A percentile compares a stretch with the other conserved stretches of the same genome.
Evolutionary conservation across 1,284 basidiomycete genomes (phyloP).

Genomic region (Bjerkandera adusta): DNA sequence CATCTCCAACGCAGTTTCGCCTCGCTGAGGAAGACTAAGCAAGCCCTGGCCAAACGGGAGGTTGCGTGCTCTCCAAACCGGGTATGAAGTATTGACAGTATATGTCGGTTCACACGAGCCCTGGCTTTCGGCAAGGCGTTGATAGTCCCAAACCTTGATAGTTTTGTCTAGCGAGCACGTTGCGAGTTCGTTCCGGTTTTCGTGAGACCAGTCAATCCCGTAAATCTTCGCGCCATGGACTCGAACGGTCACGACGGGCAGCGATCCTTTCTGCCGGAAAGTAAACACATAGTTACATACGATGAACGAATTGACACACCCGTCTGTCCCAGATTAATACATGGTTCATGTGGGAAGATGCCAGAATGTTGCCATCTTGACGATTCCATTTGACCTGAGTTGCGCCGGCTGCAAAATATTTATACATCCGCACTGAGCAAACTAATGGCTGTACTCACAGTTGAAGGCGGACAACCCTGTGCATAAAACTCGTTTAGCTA

Average conservation of each 20-base stretch:
- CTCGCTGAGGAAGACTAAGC: constrained; percentile 87
- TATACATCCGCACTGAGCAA: background rate
- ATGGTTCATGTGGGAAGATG: constrained; percentile 83
- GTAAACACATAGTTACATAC: constrained; percentile 10
- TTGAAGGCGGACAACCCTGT: constrained; percentile 74
- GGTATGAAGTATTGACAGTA: constrained; percentile 77
- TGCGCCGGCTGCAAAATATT: constrained; percentile 56
- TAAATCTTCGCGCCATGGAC: constrained; percentile 91
- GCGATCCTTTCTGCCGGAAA: constrained; percentile 76
- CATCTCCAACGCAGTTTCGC: constrained; percentile 85
- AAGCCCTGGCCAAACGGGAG: constrained; percentile 92
- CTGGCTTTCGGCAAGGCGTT: constrained; percentile 23
- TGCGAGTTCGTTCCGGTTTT: constrained; percentile 71
- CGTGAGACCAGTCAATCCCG: constrained; percentile 92
- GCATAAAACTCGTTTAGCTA: background rate
- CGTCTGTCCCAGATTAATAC: constrained; percentile 88
- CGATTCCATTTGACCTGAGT: constrained; percentile 98
- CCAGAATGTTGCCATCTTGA: constrained; percentile 80
- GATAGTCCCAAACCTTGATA: constrained; percentile 82
- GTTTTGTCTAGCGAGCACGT: constrained; percentile 93
- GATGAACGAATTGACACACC: constrained; percentile 38
- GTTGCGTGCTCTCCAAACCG: constrained; percentile 92
- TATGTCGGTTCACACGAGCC: constrained; percentile 41
- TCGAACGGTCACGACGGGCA: constrained; percentile 73
- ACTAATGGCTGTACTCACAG: constrained; percentile 38